Evolutionary conservation across 257 asterid species (phyloP).

Genomic region (Linaria vulgaris): DNA sequence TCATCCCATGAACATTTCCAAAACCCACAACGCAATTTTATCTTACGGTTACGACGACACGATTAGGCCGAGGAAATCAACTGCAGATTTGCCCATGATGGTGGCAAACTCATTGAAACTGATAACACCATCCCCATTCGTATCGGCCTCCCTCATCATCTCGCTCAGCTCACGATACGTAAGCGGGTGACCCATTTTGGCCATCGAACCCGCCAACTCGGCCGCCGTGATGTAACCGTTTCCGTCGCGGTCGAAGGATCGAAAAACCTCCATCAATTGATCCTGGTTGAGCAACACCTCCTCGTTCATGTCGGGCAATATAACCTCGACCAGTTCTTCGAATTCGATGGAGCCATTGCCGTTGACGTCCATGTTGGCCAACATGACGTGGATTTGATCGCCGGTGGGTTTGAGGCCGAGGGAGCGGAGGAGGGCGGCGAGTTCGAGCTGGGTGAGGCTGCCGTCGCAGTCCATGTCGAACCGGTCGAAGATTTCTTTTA

Average conservation of each 20-base stretch:
- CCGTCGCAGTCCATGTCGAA: conserved; percentile 98
- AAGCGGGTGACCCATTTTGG: conserved; percentile 42
- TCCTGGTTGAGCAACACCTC: conserved; percentile 49
- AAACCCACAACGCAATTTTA: neutral
- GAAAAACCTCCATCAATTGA: conserved; percentile 51
- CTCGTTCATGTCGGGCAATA: conserved; percentile 50
- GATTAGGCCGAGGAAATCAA: conserved; percentile 57
- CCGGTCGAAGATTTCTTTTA: conserved; percentile 64
- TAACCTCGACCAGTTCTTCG: conserved; percentile 57
- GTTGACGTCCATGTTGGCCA: conserved; percentile 47
- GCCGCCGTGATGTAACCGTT: conserved; percentile 56
- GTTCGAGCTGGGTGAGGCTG: conserved; percentile 83
- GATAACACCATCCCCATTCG: conserved; percentile 63
- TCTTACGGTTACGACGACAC: conserved; percentile 15
- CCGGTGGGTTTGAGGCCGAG: conserved; percentile 52
- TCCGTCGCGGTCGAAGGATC: conserved; percentile 54
- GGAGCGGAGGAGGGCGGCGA: conserved; percentile 85
- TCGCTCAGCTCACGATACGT: conserved; percentile 16
- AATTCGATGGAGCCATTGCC: conserved; percentile 57
- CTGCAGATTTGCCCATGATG: conserved; percentile 75
- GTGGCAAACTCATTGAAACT: conserved; percentile 57
- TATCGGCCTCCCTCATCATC: conserved; percentile 16
- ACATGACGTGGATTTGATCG: conserved; percentile 54
- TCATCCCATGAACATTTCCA: neutral
- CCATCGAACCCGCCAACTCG: conserved; percentile 56